These are phyloP conservation scores for Microcos paniculata DNA, from an alignment of 345 rosid genomes.

Conservation along the genomic window DNA sequence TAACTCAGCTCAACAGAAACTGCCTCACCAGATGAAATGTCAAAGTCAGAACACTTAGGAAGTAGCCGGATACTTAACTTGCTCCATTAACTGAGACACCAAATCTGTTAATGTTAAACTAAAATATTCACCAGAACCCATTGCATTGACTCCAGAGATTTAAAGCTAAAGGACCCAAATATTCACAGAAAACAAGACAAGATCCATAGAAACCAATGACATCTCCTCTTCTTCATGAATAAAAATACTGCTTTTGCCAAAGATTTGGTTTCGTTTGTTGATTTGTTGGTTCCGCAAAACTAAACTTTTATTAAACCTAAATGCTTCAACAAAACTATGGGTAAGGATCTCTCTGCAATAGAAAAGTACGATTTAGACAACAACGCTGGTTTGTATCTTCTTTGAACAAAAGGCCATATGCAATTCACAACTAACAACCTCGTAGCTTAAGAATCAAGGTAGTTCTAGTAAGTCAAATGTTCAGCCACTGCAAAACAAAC, in stretches of 20 bases:
- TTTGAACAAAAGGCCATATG: neutral
- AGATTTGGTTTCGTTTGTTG: neutral
- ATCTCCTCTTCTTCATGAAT: neutral
- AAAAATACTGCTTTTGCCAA: neutral
- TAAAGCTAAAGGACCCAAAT: neutral
- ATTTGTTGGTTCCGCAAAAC: neutral
- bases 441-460: neutral
- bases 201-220: neutral
- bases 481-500: too few species aligned
- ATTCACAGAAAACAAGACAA: neutral
- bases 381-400: neutral
- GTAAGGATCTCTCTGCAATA: neutral
- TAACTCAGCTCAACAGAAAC: neutral
- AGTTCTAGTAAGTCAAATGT: neutral
- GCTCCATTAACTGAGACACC: neutral
- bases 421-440: neutral
- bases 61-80: neutral
- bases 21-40: neutral
- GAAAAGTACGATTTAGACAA: neutral
- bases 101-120: neutral
- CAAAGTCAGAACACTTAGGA: neutral
- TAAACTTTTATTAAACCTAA: neutral
- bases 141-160: neutral
- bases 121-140: neutral
- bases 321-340: neutral